phyloP scores from a whole-genome alignment of 371 early-diverging fungal genomes.

The Mucor lusitanicus region DNA sequence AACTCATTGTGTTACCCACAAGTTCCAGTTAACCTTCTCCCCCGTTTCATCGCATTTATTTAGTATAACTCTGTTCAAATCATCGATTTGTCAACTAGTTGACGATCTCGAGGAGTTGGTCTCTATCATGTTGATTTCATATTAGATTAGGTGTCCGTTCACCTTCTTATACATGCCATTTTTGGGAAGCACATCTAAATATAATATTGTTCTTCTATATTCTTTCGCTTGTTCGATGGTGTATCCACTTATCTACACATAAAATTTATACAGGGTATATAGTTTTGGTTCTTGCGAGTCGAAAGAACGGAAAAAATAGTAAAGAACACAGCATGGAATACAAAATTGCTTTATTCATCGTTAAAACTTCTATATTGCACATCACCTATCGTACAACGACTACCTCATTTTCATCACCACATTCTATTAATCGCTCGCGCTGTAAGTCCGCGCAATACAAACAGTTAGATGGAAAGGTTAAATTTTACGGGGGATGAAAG shows the following conservation, averaged over 20 bases:
- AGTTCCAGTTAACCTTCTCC: not conserved
- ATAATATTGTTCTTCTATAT: not conserved
- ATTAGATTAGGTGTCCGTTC: conserved; percentile 1
- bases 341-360: not conserved
- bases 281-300: not conserved
- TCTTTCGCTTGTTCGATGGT: not conserved
- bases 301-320: too few relatives aligned
- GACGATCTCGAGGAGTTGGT: not conserved
- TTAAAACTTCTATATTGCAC: not conserved
- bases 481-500: not conserved
- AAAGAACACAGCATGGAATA: not conserved
- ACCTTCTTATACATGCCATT: not conserved
- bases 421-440: not conserved
- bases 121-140: not conserved
- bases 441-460: not conserved
- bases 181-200: not conserved
- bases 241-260: not conserved
- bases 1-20: not conserved
- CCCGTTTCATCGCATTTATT: not conserved
- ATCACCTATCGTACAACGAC: not conserved
- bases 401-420: not conserved
- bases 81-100: not conserved
- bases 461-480: not conserved
- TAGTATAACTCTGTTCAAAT: not conserved
- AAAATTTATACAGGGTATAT: not conserved